phyloP scores from a whole-genome alignment of 2,329 filamentous ascomycete genomes.

The Penicillium sp. region DNA sequence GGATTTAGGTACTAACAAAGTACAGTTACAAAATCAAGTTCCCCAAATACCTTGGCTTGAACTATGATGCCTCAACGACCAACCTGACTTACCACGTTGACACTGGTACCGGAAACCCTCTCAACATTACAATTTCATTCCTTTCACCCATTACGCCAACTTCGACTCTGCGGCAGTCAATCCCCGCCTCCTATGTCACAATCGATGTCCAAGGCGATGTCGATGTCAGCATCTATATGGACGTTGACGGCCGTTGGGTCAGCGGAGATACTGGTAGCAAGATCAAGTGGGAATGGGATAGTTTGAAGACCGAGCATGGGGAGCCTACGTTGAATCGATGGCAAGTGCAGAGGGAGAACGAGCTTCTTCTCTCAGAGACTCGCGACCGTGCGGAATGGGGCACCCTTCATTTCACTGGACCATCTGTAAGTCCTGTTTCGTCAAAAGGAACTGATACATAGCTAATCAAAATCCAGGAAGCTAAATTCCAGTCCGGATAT shows the following conservation, averaged over 20 bases:
- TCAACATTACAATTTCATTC: constrained; percentile 61
- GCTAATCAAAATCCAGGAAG: constrained; percentile 44
- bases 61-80: constrained; percentile 68
- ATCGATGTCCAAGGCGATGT: constrained; percentile 66
- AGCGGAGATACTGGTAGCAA: constrained; percentile 68
- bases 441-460: neutral
- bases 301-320: constrained; percentile 41
- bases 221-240: constrained; percentile 62
- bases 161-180: constrained; percentile 73
- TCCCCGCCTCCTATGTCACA: constrained; percentile 78
- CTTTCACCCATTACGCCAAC: constrained; percentile 78
- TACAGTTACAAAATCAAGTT: constrained; percentile 57
- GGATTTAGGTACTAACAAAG: constrained; percentile 7
- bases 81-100: constrained; percentile 65
- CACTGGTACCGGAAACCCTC: constrained; percentile 38
- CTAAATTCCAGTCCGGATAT: constrained; percentile 68
- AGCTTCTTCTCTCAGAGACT: constrained; percentile 72
- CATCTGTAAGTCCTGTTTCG: constrained; percentile 45
- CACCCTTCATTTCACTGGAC: constrained; percentile 71
- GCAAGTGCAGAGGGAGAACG: constrained; percentile 44
- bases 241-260: constrained; percentile 76
- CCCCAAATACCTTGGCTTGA: constrained; percentile 59
- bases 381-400: constrained; percentile 81
- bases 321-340: constrained; percentile 44
- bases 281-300: constrained; percentile 67